These are phyloP conservation scores for Macrophomina phaseolina DNA, from an alignment of 2,329 filamentous ascomycete genomes.

Conservation along the genomic window DNA sequence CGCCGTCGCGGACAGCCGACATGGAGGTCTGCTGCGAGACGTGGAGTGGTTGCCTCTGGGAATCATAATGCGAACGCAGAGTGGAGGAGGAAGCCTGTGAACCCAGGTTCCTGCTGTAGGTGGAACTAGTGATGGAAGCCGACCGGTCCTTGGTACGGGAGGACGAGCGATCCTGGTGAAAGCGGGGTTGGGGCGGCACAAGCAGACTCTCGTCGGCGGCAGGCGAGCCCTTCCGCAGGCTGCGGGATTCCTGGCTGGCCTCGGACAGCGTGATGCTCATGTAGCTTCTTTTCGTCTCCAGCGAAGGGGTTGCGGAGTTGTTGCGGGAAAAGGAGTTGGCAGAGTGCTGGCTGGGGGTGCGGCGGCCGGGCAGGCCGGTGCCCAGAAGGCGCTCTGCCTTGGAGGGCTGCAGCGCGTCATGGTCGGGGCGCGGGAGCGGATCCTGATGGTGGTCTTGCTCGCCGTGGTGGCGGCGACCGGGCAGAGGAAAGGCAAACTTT, in stretches of 20 bases:
- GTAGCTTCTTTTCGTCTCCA: constrained; percentile 37
- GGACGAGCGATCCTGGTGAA: constrained; percentile 24
- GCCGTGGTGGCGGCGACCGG: constrained; percentile 38
- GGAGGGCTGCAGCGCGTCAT: constrained; percentile 1
- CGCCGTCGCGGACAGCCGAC: constrained; percentile 52
- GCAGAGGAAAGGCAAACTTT: constrained; percentile 47
- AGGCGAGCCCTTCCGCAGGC: constrained; percentile 34
- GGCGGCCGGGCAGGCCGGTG: constrained; percentile 39
- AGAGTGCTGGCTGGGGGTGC: constrained; percentile 29
- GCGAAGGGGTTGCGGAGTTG: constrained; percentile 29
- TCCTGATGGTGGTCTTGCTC: constrained; percentile 29
- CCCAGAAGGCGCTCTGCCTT: constrained; percentile 48
- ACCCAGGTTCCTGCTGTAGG: constrained; percentile 36
- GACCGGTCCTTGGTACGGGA: constrained; percentile 33
- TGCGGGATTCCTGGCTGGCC: constrained; percentile 37
- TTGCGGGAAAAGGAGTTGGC: constrained; percentile 10
- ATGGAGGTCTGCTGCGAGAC: constrained; percentile 54
- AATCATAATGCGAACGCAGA: constrained; percentile 51
- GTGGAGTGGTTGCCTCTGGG: constrained; percentile 46
- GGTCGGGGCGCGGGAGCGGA: background rate
- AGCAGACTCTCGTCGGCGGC: constrained; percentile 31
- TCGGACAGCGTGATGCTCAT: constrained; percentile 42
- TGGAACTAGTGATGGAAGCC: constrained; percentile 39
- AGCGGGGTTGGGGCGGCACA: constrained; percentile 29
- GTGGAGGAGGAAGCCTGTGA: constrained; percentile 46